Evolutionary conservation across 2,329 filamentous ascomycete species (phyloP), one percentile per base, ranked within the genome.

Genomic region (Pochonia chlamydosporia): DNA sequence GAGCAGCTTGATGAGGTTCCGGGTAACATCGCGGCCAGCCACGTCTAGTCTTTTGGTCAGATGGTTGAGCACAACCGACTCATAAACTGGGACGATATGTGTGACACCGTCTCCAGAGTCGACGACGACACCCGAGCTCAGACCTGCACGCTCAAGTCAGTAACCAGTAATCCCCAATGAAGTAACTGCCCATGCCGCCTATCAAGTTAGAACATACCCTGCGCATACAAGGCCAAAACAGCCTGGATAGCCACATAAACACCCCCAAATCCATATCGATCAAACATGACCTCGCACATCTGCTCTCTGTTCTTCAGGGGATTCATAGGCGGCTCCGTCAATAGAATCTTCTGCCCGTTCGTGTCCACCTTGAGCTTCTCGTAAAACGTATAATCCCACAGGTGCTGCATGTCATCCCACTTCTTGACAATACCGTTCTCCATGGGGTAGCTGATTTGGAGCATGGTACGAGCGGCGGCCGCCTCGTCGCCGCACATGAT

Each of bases 401-500:
- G 84, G 65, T 97, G 92, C 75, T 96, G 89, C 93, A 99, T 99
- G 69, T 99, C 93, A 59, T 99, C 93, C 93, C 93, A 99, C 65
- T 90, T 91, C 81, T 96, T 97, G 57, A 99, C 90, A 62, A 99
- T 97, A 61, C 93, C 93, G 68, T 99, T 99, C 71, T 99, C 93
- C 93, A 99, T 99, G 59, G 93, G 93, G 68, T 99, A 99, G 69
- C 87, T 95, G 64, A 99, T 95, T 70, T 99, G 93, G 52, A 99
- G 83, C 90, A 96, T 96, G 53, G 88, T 96, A 62, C 93, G 84
- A 56, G 93, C 92, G 46, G 90, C 90, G 14, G 93, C 91, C 43
- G 93, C 93, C 73, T 99, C 92, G 73, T 99, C 93, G 66, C 93
- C 93, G 72, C 92, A 97, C 93, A 99, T 99, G 66, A 99, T 96